Conservation (phyloP, 768 basidiomycete species). For the Leucocoprinus leucothites region DNA sequence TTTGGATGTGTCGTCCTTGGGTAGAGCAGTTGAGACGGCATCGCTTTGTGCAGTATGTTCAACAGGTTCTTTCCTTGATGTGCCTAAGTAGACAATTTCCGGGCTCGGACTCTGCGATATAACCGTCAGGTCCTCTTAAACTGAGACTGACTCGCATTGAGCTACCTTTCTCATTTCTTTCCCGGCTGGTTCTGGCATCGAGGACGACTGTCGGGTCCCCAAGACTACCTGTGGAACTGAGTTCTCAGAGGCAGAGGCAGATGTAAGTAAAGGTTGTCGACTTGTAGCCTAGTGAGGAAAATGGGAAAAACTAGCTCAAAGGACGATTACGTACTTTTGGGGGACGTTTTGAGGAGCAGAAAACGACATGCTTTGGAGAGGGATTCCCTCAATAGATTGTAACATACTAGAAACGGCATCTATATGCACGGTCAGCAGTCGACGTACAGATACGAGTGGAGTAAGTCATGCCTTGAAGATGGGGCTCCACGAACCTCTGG, state of each 20-base stretch:
- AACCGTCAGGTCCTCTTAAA: not conserved
- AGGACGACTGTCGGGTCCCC: too few species aligned
- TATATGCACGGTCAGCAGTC: not conserved
- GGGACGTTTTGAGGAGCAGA: not conserved
- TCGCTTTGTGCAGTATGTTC: not conserved
- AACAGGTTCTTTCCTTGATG: not conserved
- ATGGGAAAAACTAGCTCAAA: not conserved
- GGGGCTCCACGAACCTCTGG: slow-evolving; percentile 30
- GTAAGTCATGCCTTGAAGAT: slow-evolving; percentile 25
- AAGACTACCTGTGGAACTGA: not conserved
- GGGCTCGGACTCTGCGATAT: slow-evolving; percentile 2
- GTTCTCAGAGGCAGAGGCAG: not conserved
- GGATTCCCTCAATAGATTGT: slow-evolving; percentile 6
- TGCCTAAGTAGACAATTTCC: not conserved
- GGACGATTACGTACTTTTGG: not conserved
- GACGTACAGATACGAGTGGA: not conserved
- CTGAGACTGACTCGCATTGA: too few species aligned
- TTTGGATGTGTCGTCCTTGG: not conserved
- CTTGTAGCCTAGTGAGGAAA: slow-evolving; percentile 2
- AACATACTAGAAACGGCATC: slow-evolving; percentile 10
- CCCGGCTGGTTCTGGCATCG: too few species aligned
- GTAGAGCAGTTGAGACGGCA: not conserved
- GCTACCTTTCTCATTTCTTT: too few species aligned
- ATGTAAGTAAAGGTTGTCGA: not conserved
- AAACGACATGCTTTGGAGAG: not conserved